A percentile compares a stretch with the other conserved stretches of the same genome.
Conservation (phyloP, 2,329 filamentous ascomycete genomes). For the Stagonosporopsis tanaceti region DNA sequence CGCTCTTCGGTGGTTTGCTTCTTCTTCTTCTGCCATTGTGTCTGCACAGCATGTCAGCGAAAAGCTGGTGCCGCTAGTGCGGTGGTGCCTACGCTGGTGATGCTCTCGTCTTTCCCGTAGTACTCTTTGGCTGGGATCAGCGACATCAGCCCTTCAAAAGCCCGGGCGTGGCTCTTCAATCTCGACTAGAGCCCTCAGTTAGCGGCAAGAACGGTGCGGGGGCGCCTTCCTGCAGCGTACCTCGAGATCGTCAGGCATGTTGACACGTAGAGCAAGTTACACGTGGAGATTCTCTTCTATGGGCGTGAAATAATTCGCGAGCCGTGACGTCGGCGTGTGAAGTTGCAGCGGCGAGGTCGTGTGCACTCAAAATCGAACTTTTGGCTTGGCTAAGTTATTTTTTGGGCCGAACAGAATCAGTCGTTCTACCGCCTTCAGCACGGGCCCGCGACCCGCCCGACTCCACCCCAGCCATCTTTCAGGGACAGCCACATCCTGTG, state of each 20-base stretch:
- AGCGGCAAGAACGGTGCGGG: slow-evolving; percentile 38
- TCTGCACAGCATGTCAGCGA: slow-evolving; percentile 59
- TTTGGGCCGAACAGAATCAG: neutral
- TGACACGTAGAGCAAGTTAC: slow-evolving; percentile 11
- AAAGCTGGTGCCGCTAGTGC: slow-evolving; percentile 13
- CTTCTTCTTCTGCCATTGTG: slow-evolving; percentile 95
- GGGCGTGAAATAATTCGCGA: neutral
- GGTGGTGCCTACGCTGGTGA: slow-evolving; percentile 71
- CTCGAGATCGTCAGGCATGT: slow-evolving; percentile 54
- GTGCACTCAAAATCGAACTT: slow-evolving; percentile 33
- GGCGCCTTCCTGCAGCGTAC: slow-evolving; percentile 39
- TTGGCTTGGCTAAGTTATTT: slow-evolving; percentile 18
- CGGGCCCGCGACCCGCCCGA: slow-evolving; percentile 21
- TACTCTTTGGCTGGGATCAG: slow-evolving; percentile 91
- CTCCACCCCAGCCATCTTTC: slow-evolving; percentile 15
- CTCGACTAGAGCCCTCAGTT: slow-evolving; percentile 56
- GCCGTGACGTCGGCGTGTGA: slow-evolving; percentile 19
- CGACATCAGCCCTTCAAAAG: slow-evolving; percentile 86
- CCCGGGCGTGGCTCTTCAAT: slow-evolving; percentile 68
- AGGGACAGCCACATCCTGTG: slow-evolving; percentile 13
- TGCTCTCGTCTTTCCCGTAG: slow-evolving; percentile 75
- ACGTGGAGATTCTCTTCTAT: neutral
- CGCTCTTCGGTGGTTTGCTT: slow-evolving; percentile 91
- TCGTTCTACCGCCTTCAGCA: slow-evolving; percentile 12
- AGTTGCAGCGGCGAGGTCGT: slow-evolving; percentile 34